Evolutionary conservation across 2,329 filamentous ascomycete species (phyloP).

Genomic region (Arthroderma uncinatum): DNA sequence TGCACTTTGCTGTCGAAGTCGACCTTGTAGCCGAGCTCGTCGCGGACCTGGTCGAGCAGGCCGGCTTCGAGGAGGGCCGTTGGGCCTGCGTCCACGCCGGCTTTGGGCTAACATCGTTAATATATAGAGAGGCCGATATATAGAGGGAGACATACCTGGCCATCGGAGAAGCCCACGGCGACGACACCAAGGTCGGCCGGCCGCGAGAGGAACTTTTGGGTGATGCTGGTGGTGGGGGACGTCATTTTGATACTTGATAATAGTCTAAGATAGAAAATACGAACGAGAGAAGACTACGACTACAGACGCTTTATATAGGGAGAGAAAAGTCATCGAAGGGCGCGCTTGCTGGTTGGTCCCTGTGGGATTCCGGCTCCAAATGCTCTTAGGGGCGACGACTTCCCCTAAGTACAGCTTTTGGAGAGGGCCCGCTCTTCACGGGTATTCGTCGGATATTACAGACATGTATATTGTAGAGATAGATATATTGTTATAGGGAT

Average conservation of each 20-base stretch:
- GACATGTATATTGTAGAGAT: not conserved
- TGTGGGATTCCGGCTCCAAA: constrained; percentile 30
- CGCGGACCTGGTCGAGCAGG: constrained; percentile 67
- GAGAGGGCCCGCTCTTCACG: no score
- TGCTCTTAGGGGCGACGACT: constrained; percentile 34
- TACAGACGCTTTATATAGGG: not conserved
- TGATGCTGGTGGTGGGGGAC: constrained; percentile 43
- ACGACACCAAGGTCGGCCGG: constrained; percentile 78
- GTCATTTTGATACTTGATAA: no score
- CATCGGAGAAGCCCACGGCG: constrained; percentile 90
- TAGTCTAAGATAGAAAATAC: no score
- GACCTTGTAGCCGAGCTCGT: constrained; percentile 81
- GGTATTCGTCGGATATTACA: no score
- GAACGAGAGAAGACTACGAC: no score
- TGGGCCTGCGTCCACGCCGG: constrained; percentile 82
- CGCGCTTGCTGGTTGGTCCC: not conserved
- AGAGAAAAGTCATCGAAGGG: not conserved
- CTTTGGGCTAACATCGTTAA: constrained; percentile 55
- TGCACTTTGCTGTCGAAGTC: constrained; percentile 75
- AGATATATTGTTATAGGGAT: constrained; percentile 12
- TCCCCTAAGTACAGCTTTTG: constrained; percentile 42
- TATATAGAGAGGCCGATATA: no score
- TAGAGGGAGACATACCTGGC: constrained; percentile 55
- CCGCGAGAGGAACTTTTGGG: constrained; percentile 66
- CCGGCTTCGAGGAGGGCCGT: constrained; percentile 80